Evolutionary conservation across 352 stramenopile genomes (phyloP).

Genomic region (Globisporangium irregulare): DNA sequence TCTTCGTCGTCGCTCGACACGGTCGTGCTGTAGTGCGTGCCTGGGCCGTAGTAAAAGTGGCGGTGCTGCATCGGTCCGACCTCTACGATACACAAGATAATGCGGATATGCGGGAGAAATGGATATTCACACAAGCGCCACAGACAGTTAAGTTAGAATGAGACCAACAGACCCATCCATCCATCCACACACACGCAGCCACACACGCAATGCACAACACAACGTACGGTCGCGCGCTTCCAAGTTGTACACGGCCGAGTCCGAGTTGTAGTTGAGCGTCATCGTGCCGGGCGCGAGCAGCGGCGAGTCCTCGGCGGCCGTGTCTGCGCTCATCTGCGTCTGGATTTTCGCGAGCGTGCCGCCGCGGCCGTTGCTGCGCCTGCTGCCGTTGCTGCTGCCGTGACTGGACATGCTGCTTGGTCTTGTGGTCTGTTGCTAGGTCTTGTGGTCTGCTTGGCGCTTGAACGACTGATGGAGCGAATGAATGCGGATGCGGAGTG

Average conservation of each 20-base stretch:
- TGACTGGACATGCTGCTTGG: conserved; percentile 6
- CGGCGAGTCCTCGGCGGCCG: conserved; percentile 34
- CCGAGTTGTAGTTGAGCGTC: conserved; percentile 85
- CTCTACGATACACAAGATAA: conserved; percentile 1
- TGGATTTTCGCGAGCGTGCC: conserved; percentile 18
- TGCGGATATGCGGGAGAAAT: neutral
- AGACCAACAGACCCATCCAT: neutral
- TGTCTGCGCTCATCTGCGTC: conserved; percentile 19
- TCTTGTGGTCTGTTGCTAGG: neutral
- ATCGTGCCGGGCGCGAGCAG: conserved; percentile 45
- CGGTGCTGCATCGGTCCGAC: conserved; percentile 32
- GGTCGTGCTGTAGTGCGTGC: conserved; percentile 49
- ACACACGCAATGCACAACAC: neutral
- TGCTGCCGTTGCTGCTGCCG: conserved; percentile 2
- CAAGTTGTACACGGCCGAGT: conserved; percentile 72
- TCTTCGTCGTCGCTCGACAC: conserved; percentile 40
- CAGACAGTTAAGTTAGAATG: neutral
- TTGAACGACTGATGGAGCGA: neutral
- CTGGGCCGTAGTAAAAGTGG: conserved; percentile 53
- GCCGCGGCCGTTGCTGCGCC: conserved; percentile 2
- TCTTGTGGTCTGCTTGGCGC: neutral
- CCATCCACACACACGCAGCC: neutral
- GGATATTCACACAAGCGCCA: neutral
- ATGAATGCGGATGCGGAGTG: neutral
- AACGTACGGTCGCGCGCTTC: conserved; percentile 28